Conservation (phyloP, 2,329 filamentous ascomycete genomes). For the Fusarium cicatricum region DNA sequence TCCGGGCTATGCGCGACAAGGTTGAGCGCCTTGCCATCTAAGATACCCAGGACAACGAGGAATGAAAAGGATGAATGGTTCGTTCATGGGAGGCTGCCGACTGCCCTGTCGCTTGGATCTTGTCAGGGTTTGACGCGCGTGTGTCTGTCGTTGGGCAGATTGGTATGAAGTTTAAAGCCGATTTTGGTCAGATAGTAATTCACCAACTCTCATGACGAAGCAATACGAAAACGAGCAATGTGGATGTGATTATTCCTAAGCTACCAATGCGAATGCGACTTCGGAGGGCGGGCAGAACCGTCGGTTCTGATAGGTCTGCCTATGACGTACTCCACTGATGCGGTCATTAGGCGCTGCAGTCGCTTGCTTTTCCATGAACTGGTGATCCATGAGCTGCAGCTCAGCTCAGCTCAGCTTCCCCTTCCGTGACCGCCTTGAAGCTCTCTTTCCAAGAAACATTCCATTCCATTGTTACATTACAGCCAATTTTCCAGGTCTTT, state of each 20-base stretch:
- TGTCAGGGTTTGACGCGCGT: conserved; percentile 20
- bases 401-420: conserved; percentile 2
- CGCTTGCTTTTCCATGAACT: conserved; percentile 28
- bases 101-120: conserved; percentile 17
- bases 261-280: conserved; percentile 34
- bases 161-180: conserved; percentile 27
- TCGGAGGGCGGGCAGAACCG: conserved; percentile 18
- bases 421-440: conserved; percentile 6
- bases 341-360: conserved; percentile 36
- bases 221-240: conserved; percentile 36
- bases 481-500: not conserved
- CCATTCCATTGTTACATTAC: conserved; percentile 9
- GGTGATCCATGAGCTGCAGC: conserved; percentile 20
- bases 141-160: conserved; percentile 15
- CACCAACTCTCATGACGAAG: conserved; percentile 32
- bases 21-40: conserved; percentile 96
- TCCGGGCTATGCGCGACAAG: conserved; percentile 90
- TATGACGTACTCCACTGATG: conserved; percentile 42
- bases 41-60: conserved; percentile 43
- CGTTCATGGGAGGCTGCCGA: conserved; percentile 7
- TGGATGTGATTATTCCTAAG: conserved; percentile 27
- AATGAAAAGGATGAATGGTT: conserved; percentile 31
- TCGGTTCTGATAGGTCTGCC: conserved; percentile 27
- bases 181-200: conserved; percentile 32
- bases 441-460: not conserved